Percentiles rank a stretch among this genome's conserved stretches.
Evolutionary conservation across 768 basidiomycete genomes (phyloP).

Genomic region (Leccinum variicolor): DNA sequence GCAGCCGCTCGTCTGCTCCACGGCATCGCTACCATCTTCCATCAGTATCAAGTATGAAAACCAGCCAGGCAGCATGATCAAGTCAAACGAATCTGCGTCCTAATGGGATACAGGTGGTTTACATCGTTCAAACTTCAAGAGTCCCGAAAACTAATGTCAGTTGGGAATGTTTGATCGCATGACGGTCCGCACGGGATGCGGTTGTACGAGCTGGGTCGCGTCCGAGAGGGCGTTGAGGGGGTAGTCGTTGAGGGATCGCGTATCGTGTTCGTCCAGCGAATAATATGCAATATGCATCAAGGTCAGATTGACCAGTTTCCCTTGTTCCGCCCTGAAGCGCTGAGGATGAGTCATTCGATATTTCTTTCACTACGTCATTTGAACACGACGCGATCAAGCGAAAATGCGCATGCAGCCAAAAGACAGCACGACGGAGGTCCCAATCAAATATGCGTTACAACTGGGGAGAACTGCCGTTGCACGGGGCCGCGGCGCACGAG

Average conservation of each 20-base stretch:
- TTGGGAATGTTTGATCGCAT: no score
- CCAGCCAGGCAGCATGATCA: not conserved
- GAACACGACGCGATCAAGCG: no score
- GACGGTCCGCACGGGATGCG: not conserved
- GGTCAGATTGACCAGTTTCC: not conserved
- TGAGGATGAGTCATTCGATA: no score
- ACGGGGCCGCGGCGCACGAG: no score
- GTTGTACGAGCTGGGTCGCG: constrained; percentile 4
- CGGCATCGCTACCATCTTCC: not conserved
- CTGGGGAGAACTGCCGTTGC: no score
- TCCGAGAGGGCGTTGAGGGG: not conserved
- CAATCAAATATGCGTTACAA: no score
- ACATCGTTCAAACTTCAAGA: constrained; percentile 1
- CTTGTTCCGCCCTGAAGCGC: not conserved
- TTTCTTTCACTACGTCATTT: no score
- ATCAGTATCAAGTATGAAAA: not conserved
- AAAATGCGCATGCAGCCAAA: no score
- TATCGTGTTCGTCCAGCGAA: not conserved
- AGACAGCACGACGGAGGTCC: no score
- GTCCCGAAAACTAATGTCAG: no score
- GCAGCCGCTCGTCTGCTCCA: not conserved
- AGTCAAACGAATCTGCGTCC: constrained; percentile 2
- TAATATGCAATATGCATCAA: not conserved
- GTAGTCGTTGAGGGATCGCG: not conserved
- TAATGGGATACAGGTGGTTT: not conserved